A percentile compares a stretch with the other conserved stretches of the same genome.
Evolutionary conservation across 345 rosid genomes (phyloP).

Genomic region (Populus alba): DNA sequence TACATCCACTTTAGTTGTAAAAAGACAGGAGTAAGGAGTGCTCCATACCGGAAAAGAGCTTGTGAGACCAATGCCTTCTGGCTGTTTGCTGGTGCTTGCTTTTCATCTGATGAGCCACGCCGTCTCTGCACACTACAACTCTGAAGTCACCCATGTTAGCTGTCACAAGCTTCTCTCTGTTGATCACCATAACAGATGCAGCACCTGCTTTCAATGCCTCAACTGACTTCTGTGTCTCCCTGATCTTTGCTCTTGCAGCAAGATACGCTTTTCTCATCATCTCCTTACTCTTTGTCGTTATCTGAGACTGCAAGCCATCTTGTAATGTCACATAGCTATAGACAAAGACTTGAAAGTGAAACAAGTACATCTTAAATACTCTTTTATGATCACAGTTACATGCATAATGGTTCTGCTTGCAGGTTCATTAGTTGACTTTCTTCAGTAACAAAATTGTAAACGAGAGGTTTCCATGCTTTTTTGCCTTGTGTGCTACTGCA

Average conservation of each 20-base stretch:
- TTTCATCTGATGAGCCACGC: slow-evolving; percentile 54
- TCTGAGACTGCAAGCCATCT: slow-evolving; percentile 37
- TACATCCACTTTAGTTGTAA: not conserved
- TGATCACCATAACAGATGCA: slow-evolving; percentile 59
- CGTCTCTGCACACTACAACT: slow-evolving; percentile 60
- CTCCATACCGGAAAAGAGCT: slow-evolving; percentile 40
- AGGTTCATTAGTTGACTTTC: not conserved
- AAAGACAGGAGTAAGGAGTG: not conserved
- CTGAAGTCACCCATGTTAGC: slow-evolving; percentile 58
- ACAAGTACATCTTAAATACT: not conserved
- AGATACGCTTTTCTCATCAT: slow-evolving; percentile 54
- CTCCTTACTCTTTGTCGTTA: slow-evolving; percentile 54
- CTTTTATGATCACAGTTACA: not conserved
- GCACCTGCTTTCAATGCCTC: slow-evolving; percentile 39
- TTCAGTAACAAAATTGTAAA: not conserved
- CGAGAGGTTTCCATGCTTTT: not conserved
- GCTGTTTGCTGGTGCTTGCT: slow-evolving; percentile 27
- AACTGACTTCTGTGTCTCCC: slow-evolving; percentile 31
- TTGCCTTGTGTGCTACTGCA: not conserved
- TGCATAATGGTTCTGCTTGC: not conserved
- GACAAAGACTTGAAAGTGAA: not conserved
- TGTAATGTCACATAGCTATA: not conserved
- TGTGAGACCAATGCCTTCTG: slow-evolving; percentile 47
- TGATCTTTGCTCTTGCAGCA: slow-evolving; percentile 44
- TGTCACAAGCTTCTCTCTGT: slow-evolving; percentile 61